Evolutionary conservation across 1,284 basidiomycete genomes (phyloP).

Genomic region (Naganishia albida): DNA sequence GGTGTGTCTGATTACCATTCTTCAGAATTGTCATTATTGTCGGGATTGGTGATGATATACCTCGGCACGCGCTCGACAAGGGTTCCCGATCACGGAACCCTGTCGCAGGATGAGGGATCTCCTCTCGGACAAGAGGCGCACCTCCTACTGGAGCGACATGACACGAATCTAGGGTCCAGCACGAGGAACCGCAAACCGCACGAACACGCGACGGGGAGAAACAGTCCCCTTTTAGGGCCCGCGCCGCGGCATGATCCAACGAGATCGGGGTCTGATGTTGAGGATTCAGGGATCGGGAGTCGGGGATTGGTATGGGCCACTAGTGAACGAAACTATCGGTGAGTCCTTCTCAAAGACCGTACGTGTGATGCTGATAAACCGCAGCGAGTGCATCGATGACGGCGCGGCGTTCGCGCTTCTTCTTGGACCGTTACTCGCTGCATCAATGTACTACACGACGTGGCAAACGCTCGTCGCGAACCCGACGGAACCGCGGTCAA

Average conservation of each 20-base stretch:
- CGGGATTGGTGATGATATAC: slow-evolving; percentile 41
- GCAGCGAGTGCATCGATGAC: slow-evolving; percentile 76
- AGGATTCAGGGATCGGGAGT: slow-evolving; percentile 35
- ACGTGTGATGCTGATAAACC: not conserved
- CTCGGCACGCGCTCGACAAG: slow-evolving; percentile 31
- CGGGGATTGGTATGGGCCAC: slow-evolving; percentile 53
- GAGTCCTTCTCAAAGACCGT: slow-evolving; percentile 19
- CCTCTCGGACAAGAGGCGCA: not conserved
- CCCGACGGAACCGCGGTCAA: slow-evolving; percentile 50
- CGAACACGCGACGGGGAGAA: slow-evolving; percentile 29
- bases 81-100: not conserved
- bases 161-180: not conserved
- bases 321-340: slow-evolving; percentile 52
- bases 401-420: slow-evolving; percentile 77
- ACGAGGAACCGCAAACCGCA: slow-evolving; percentile 34
- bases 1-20: not conserved
- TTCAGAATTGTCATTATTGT: slow-evolving; percentile 41
- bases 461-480: slow-evolving; percentile 47
- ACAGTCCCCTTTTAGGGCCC: slow-evolving; percentile 34
- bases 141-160: not conserved
- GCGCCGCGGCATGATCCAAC: not conserved
- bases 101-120: not conserved
- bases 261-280: slow-evolving; percentile 33
- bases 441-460: slow-evolving; percentile 61
- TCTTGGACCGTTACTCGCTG: slow-evolving; percentile 72